Evolutionary conservation across 352 stramenopile genomes (phyloP), one percentile per base, ranked within the genome.

Genomic region (Globisporangium middletonii): DNA sequence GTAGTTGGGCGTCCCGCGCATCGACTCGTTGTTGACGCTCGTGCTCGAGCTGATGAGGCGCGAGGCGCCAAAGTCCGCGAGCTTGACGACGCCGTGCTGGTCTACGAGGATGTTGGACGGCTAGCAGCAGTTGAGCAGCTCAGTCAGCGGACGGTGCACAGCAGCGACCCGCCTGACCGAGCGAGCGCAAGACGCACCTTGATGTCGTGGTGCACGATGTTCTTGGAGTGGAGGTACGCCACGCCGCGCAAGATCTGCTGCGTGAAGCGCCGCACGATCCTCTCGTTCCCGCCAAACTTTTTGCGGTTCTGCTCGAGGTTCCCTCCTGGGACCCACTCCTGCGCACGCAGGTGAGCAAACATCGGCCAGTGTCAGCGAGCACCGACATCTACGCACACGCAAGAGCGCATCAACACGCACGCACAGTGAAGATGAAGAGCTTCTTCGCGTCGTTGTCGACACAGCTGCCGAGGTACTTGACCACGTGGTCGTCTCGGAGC

Each of bases 61-160:
- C 38, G 92, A 98, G 11, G 93, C 89, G 13, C 95, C 94, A 74
- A 98, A 98, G 66, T 98, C 94, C 6, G 92, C 92, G 23, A 98
- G 75, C 64, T 98, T 99, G 28, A 98, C 92, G 19, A 89, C 71
- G 37, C 95, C 95, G 53, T 92, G 79, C 60, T 98, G 90, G 60
- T 96, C 95, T 9, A 99, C 89, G 28, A 99, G 75, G 53, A 99
- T 90, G 58, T 99, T 99, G 28, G 81, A 84, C 6, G 83, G 80
- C 76, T 86, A 53, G n/a, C 16, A 16, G 26, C 13, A 13, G 13
- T 19, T n/a, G 13, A 8, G 48, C 19, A 19, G 28, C 13, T 0
- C 45, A 33, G 16, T 27, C 45, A 30, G 4, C 33, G 6, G 23
- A 41, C 12, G 27, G 11, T 12, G 38, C 12, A 16, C 12, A 19